These are phyloP conservation scores for Pseudogymnoascus verrucosus DNA, from an alignment of 2,329 filamentous ascomycete species.

Conservation along the genomic window DNA sequence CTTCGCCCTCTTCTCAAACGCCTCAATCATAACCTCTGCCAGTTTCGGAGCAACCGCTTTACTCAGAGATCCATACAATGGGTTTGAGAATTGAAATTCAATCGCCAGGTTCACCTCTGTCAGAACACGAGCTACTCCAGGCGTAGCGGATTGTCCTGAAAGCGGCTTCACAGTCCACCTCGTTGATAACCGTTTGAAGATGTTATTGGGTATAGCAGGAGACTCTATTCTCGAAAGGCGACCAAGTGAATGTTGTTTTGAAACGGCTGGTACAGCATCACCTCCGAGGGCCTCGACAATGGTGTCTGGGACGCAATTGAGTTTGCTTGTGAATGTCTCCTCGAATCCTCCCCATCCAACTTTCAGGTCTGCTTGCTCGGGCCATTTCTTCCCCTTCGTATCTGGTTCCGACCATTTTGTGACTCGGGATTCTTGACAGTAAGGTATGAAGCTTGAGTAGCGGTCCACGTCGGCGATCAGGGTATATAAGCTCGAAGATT, in stretches of 20 bases:
- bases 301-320: constrained; percentile 66
- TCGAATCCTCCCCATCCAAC: constrained; percentile 79
- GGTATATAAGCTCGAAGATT: constrained; percentile 62
- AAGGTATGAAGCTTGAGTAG: constrained; percentile 85
- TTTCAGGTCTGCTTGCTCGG: constrained; percentile 67
- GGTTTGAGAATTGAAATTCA: constrained; percentile 78
- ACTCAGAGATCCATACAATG: constrained; percentile 78
- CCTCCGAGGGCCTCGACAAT: constrained; percentile 74
- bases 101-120: constrained; percentile 72
- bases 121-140: constrained; percentile 33
- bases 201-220: constrained; percentile 35
- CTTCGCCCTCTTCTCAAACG: constrained; percentile 76
- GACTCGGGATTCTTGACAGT: constrained; percentile 70
- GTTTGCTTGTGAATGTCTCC: constrained; percentile 72
- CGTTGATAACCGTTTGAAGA: constrained; percentile 63
- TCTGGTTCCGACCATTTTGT: constrained; percentile 61
- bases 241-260: constrained; percentile 34
- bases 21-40: constrained; percentile 81
- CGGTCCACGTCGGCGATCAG: constrained; percentile 82
- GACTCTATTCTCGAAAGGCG: constrained; percentile 29
- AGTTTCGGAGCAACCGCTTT: constrained; percentile 75
- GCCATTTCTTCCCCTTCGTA: constrained; percentile 45
- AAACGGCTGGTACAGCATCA: constrained; percentile 26
- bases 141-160: constrained; percentile 27
- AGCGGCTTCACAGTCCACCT: constrained; percentile 57